Conservation (phyloP, 805 yeast genomes). For the Candida peoriensis region DNA sequence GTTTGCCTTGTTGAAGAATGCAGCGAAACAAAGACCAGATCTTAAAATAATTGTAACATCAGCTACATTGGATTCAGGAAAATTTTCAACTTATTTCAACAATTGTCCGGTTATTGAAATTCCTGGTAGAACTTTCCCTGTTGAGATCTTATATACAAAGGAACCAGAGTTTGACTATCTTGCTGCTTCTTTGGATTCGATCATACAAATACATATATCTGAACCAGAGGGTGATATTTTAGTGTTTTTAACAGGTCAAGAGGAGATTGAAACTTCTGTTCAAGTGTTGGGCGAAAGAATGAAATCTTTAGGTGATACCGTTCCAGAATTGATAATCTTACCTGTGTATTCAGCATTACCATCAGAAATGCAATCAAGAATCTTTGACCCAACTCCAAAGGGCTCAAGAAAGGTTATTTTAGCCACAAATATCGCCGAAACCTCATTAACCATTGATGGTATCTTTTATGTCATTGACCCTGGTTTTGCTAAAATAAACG, state of each 20-base stretch:
- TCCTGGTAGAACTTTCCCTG: conserved; percentile 91
- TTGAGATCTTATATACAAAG: conserved; percentile 72
- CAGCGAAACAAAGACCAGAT: conserved; percentile 63
- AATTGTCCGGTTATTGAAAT: conserved; percentile 77
- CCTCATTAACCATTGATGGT: conserved; percentile 94
- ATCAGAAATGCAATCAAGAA: conserved; percentile 80
- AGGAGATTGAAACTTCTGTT: conserved; percentile 88
- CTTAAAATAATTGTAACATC: conserved; percentile 81
- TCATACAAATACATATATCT: conserved; percentile 78
- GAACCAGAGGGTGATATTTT: conserved; percentile 80
- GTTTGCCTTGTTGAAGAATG: conserved; percentile 77
- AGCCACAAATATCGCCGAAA: conserved; percentile 96
- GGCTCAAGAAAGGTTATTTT: conserved; percentile 84
- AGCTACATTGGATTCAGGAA: conserved; percentile 87
- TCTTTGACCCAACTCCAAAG: conserved; percentile 83
- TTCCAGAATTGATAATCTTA: conserved; percentile 64
- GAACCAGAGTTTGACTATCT: conserved; percentile 86
- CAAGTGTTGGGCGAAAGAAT: conserved; percentile 64
- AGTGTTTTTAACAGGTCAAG: conserved; percentile 93
- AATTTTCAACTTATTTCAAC: conserved; percentile 74
- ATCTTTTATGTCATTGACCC: conserved; percentile 90
- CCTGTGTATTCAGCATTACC: conserved; percentile 94
- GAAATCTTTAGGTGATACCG: conserved; percentile 57
- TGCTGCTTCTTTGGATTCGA: conserved; percentile 77
- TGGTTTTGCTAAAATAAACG: conserved; percentile 87